Evolutionary conservation across 108 stramenopile species (phyloP), one percentile per base, ranked within the genome.

Genomic region (Bacterosira constricta): DNA sequence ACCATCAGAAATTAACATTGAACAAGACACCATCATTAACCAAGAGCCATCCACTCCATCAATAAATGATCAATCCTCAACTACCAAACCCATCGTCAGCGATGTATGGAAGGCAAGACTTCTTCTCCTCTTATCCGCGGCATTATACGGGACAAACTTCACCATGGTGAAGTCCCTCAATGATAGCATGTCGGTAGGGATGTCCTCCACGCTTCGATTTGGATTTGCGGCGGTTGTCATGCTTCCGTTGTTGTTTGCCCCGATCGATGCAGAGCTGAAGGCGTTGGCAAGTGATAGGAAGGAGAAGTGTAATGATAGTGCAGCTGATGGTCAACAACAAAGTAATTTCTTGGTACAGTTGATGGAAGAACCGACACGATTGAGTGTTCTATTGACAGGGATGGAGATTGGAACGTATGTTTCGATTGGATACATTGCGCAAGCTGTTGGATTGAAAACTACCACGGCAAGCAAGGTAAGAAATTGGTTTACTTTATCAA

Each of bases 381-480:
- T 75, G 23, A 66, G 68, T 32, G 87, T 83, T 20, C 59, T 76
- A 9, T 45, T 83, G 52, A 78, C 73, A 23, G 96, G 96, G 20
- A 81, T 97, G 65, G 97, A 97, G 69, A 87, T 96, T 23, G 97
- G 97, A 18, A 32, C 88, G 18, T 92, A 82, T 64, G 90, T 88
- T 71, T 75, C 89, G 0, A 71, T 91, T 62, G 97, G 93, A 6
- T 97, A 97, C 67, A 73, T 94, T 30, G 81, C 94, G 25, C 97
- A 97, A 75, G 95, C 97, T 0, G 78, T 93, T 27, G 92, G 94
- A 5, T 73, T 97, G 18, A 78, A 85, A 67, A 91, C 92, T 9
- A 92, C 92, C 8, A 52, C 73, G 20, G 95, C 97, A 10, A 81
- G 85, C 37, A 90, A 92, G 66, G 69, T 71, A 26, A 66, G 77